Evolutionary conservation across 176 grass and related monocot genomes (phyloP).

Genomic region (Hordeum marinum): DNA sequence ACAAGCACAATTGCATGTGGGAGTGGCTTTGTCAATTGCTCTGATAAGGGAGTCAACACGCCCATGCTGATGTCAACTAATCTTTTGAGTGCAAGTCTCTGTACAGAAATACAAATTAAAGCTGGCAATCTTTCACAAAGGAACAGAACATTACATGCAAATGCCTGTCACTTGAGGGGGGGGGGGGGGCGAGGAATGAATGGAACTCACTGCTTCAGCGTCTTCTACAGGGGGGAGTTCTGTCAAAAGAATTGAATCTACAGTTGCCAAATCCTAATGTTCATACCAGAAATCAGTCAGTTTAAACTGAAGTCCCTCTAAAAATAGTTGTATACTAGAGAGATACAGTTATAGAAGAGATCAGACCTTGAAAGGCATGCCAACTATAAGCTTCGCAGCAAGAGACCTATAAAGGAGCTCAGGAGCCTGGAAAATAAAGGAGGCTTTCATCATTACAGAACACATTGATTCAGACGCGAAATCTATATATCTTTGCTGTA

Average conservation of each 20-base stretch:
- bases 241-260: constrained; percentile 95
- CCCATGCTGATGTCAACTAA: constrained; percentile 96
- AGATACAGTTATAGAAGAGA: constrained; percentile 40
- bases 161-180: background rate
- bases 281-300: constrained; percentile 26
- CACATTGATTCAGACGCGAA: constrained; percentile 9
- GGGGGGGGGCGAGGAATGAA: background rate
- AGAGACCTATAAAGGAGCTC: constrained; percentile 87
- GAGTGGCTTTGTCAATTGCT: constrained; percentile 88
- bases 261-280: constrained; percentile 89
- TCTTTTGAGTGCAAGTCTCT: constrained; percentile 97
- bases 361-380: constrained; percentile 99
- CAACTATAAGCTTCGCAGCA: constrained; percentile 76
- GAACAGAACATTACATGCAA: background rate
- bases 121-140: background rate
- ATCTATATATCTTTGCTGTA: background rate
- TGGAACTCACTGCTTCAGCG: constrained; percentile 62
- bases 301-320: constrained; percentile 20
- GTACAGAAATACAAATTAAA: constrained; percentile 44
- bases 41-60: constrained; percentile 68
- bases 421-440: constrained; percentile 53
- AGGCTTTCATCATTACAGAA: constrained; percentile 19
- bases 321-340: background rate
- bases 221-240: constrained; percentile 93
- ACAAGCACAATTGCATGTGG: constrained; percentile 84